These are phyloP conservation scores for Wallemia mellicola DNA, from an alignment of 1,284 basidiomycete species.

Conservation along the genomic window DNA sequence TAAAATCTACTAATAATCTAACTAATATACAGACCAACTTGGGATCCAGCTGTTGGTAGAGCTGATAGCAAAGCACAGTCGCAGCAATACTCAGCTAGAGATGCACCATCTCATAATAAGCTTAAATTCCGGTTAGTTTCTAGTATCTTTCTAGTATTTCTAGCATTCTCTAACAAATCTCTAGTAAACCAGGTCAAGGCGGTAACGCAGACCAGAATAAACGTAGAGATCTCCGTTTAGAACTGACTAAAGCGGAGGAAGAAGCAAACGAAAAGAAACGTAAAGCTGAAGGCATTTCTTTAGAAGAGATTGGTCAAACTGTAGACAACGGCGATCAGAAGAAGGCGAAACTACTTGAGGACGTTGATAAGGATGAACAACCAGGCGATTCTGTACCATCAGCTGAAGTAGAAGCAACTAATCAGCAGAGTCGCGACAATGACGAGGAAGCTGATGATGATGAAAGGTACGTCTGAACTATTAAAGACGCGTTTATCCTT, in stretches of 20 bases:
- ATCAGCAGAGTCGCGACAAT: constrained; percentile 10
- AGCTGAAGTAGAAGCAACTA: too few species aligned
- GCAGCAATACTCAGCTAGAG: constrained; percentile 57
- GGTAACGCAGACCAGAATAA: constrained; percentile 30
- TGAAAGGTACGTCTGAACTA: constrained; percentile 3
- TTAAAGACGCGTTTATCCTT: neutral
- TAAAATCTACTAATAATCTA: neutral
- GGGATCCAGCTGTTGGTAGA: constrained; percentile 58
- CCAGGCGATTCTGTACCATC: constrained; percentile 17
- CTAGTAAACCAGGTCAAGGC: constrained; percentile 14
- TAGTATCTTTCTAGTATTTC: neutral
- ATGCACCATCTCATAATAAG: constrained; percentile 76
- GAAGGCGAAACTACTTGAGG: constrained; percentile 16
- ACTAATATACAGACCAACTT: constrained; percentile 37
- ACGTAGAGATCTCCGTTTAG: constrained; percentile 41
- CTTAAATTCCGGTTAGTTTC: constrained; percentile 56
- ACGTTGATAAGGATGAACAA: constrained; percentile 28
- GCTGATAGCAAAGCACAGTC: constrained; percentile 55
- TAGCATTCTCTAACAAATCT: constrained; percentile 53
- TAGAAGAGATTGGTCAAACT: constrained; percentile 11
- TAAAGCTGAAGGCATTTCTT: constrained; percentile 41
- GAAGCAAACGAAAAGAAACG: constrained; percentile 60
- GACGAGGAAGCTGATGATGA: constrained; percentile 29
- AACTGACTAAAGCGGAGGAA: constrained; percentile 48
- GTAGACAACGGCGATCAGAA: constrained; percentile 7